Evolutionary conservation across 1,284 basidiomycete species (phyloP).

Genomic region (Cutaneotrichosporon sp.): DNA sequence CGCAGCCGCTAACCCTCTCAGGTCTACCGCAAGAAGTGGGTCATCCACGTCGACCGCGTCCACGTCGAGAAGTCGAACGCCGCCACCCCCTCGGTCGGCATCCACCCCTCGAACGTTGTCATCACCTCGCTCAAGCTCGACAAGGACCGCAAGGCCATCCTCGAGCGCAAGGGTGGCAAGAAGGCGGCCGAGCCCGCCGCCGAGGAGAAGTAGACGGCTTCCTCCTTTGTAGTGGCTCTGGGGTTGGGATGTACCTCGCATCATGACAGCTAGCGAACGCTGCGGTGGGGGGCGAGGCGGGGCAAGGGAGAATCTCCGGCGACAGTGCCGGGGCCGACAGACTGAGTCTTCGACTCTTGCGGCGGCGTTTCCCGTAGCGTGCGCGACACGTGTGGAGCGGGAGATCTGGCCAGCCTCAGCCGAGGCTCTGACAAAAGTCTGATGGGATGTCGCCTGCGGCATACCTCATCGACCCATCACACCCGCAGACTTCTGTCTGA

Average conservation of each 20-base stretch:
- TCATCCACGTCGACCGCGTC: conserved; percentile 98
- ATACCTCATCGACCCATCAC: too few relatives aligned
- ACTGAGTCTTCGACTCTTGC: too few relatives aligned
- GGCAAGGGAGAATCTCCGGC: too few relatives aligned
- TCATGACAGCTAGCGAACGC: conserved; percentile 18
- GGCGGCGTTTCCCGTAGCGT: too few relatives aligned
- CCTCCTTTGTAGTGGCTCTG: conserved; percentile 17
- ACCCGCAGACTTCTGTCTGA: too few relatives aligned
- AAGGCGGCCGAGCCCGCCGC: conserved; percentile 42
- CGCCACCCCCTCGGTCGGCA: conserved; percentile 87
- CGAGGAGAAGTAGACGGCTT: conserved; percentile 49
- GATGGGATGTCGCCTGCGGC: too few relatives aligned
- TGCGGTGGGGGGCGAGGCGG: too few relatives aligned
- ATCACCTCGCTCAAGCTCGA: conserved; percentile 80
- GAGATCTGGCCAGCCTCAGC: too few relatives aligned
- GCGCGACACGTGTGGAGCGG: too few relatives aligned
- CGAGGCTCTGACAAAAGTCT: too few relatives aligned
- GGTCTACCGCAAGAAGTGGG: conserved; percentile 99
- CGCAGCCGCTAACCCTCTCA: too few relatives aligned
- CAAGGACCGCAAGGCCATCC: conserved; percentile 57
- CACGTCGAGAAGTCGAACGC: conserved; percentile 98
- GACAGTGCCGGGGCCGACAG: too few relatives aligned
- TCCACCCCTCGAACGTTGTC: conserved; percentile 97
- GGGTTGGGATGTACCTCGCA: conserved; percentile 24
- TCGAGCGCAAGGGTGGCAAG: conserved; percentile 56